Percentiles rank a stretch among this genome's conserved stretches.
phyloP scores from a whole-genome alignment of 352 stramenopile species.

The Phytopythium mirpurense region DNA sequence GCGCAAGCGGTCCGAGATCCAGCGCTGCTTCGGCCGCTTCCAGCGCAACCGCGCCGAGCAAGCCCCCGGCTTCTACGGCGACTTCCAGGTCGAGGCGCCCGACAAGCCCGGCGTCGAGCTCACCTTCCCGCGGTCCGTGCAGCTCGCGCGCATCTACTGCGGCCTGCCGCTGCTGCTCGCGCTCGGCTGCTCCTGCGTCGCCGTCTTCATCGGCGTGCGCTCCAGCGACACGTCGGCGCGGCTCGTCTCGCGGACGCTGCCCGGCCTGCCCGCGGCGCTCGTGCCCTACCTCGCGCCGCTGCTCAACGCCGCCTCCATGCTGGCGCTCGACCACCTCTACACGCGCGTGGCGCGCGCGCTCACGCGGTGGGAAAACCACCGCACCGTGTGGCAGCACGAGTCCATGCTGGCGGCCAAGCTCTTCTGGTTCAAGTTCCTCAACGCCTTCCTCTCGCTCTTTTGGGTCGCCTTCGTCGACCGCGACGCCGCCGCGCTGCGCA shows the following conservation, averaged over 20 bases:
- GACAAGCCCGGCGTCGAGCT: constrained; percentile 41
- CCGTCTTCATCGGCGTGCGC: constrained; percentile 57
- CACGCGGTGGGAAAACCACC: constrained; percentile 76
- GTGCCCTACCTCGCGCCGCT: constrained; percentile 53
- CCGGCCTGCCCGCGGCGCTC: constrained; percentile 33
- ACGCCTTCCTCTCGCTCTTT: constrained; percentile 78
- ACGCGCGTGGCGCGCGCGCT: constrained; percentile 47
- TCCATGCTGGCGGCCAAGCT: constrained; percentile 72
- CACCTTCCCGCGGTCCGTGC: constrained; percentile 54
- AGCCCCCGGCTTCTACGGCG: constrained; percentile 50
- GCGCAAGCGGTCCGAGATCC: constrained; percentile 78
- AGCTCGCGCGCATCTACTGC: constrained; percentile 52
- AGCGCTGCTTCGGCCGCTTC: constrained; percentile 75
- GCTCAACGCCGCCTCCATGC: constrained; percentile 62
- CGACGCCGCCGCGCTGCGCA: constrained; percentile 36
- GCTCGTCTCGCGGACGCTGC: constrained; percentile 19
- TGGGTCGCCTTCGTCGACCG: constrained; percentile 72
- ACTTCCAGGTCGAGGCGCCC: constrained; percentile 57
- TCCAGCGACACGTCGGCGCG: constrained; percentile 23
- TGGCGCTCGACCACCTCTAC: constrained; percentile 71
- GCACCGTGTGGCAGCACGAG: constrained; percentile 73
- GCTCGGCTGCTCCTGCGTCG: constrained; percentile 44
- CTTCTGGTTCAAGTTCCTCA: constrained; percentile 83
- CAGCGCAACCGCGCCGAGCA: constrained; percentile 51
- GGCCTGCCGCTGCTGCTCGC: constrained; percentile 47